These are phyloP conservation scores for Cladophialophora carrionii DNA, from an alignment of 2,329 filamentous ascomycete species.

Conservation along the genomic window DNA sequence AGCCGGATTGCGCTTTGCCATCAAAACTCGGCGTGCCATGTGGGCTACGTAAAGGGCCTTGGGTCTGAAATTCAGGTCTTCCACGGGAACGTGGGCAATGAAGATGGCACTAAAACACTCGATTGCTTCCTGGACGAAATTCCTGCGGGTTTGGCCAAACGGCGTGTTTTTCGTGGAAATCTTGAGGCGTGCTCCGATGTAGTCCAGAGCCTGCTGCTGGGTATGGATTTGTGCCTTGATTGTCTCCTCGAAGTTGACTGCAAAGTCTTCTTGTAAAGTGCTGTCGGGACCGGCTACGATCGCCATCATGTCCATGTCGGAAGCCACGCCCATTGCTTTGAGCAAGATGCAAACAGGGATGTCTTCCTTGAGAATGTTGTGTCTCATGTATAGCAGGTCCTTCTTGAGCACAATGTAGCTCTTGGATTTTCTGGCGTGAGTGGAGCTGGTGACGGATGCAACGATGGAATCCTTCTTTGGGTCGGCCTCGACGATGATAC, in stretches of 20 bases:
- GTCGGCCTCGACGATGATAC: constrained; percentile 93
- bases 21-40: constrained; percentile 94
- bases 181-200: constrained; percentile 83
- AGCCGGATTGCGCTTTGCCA: constrained; percentile 86
- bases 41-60: constrained; percentile 95
- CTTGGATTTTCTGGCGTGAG: constrained; percentile 96
- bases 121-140: constrained; percentile 85
- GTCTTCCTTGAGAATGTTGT: constrained; percentile 90
- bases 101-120: constrained; percentile 92
- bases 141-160: constrained; percentile 65
- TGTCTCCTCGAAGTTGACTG: constrained; percentile 92
- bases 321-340: constrained; percentile 90
- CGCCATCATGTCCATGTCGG: constrained; percentile 91
- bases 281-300: constrained; percentile 86
- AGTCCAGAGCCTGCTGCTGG: constrained; percentile 93
- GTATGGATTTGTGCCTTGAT: constrained; percentile 83
- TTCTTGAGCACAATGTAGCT: constrained; percentile 95
- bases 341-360: constrained; percentile 93
- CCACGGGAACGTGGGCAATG: constrained; percentile 90
- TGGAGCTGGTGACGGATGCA: constrained; percentile 94
- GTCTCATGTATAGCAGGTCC: constrained; percentile 82
- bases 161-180: constrained; percentile 71
- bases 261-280: constrained; percentile 90
- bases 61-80: constrained; percentile 91
- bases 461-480: constrained; percentile 91